Conservation (phyloP, 2,329 filamentous ascomycete species). For the Orbilia oligospora region DNA sequence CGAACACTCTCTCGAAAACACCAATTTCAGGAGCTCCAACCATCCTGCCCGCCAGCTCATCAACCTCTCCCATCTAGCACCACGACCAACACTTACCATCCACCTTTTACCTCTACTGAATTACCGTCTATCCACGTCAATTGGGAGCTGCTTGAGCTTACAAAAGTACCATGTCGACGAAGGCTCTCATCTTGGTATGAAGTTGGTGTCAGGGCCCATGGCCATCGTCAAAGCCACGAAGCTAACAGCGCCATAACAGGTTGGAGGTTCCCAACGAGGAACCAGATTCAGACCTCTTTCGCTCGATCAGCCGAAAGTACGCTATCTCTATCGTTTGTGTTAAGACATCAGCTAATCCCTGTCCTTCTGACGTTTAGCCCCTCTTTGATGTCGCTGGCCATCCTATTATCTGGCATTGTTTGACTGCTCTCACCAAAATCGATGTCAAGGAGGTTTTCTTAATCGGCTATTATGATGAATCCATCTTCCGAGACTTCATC, state of each 20-base stretch:
- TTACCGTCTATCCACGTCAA: slow-evolving; percentile 22
- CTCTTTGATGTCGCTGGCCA: slow-evolving; percentile 98
- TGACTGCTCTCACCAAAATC: slow-evolving; percentile 90
- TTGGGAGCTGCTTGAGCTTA: slow-evolving; percentile 25
- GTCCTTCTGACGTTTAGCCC: slow-evolving; percentile 73
- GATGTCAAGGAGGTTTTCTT: slow-evolving; percentile 96
- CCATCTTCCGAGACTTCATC: slow-evolving; percentile 97
- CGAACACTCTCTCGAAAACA: slow-evolving; percentile 30
- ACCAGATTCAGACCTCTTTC: slow-evolving; percentile 95
- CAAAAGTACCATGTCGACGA: slow-evolving; percentile 73
- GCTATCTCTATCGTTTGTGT: slow-evolving; percentile 62
- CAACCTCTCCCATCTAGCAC: slow-evolving; percentile 25
- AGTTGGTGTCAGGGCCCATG: slow-evolving; percentile 3
- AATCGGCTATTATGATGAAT: slow-evolving; percentile 98
- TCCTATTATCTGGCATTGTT: slow-evolving; percentile 97
- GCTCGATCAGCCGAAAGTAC: slow-evolving; percentile 93
- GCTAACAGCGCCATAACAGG: slow-evolving; percentile 71
- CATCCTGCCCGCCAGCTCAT: slow-evolving; percentile 41
- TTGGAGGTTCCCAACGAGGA: slow-evolving; percentile 93
- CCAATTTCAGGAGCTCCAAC: slow-evolving; percentile 38
- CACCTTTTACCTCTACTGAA: not conserved
- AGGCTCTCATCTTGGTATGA: slow-evolving; percentile 91
- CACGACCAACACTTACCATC: slow-evolving; percentile 9
- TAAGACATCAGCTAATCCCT: slow-evolving; percentile 21
- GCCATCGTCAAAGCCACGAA: slow-evolving; percentile 61